Evolutionary conservation across 2,329 filamentous ascomycete species (phyloP).

Genomic region (Beauveria medogensis): DNA sequence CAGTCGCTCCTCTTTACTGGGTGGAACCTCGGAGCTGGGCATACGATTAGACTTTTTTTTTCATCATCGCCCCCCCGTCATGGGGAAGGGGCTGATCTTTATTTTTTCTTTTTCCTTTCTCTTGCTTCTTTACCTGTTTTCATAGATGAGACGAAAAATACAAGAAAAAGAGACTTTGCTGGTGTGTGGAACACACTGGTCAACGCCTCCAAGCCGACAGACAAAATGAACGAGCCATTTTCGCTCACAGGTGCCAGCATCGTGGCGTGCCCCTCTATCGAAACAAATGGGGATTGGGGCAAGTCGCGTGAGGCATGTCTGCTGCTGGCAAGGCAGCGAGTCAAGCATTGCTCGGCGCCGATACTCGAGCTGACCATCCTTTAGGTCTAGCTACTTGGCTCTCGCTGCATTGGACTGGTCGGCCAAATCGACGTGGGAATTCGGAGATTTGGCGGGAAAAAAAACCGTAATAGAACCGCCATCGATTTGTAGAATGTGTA

Average conservation of each 20-base stretch:
- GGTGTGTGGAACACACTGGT: neutral
- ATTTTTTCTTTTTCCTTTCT: neutral
- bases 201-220: neutral
- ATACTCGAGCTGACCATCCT: neutral
- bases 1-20: neutral
- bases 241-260: neutral
- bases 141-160: neutral
- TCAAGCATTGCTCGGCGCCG: neutral
- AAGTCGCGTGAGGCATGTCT: slow-evolving; percentile 1
- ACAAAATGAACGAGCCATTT: slow-evolving; percentile 1
- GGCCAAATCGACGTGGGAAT: too few species aligned
- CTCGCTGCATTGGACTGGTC: too few species aligned
- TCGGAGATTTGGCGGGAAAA: too few species aligned
- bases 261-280: neutral
- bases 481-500: too few species aligned
- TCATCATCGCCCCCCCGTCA: neutral
- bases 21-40: neutral
- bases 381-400: neutral
- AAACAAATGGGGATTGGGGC: slow-evolving; percentile 1
- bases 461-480: too few species aligned
- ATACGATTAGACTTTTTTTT: neutral
- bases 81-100: neutral
- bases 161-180: neutral
- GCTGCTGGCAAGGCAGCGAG: neutral
- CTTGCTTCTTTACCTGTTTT: neutral